phyloP scores from a whole-genome alignment of 176 grass and related monocot genomes.

The Paspalum notatum region DNA sequence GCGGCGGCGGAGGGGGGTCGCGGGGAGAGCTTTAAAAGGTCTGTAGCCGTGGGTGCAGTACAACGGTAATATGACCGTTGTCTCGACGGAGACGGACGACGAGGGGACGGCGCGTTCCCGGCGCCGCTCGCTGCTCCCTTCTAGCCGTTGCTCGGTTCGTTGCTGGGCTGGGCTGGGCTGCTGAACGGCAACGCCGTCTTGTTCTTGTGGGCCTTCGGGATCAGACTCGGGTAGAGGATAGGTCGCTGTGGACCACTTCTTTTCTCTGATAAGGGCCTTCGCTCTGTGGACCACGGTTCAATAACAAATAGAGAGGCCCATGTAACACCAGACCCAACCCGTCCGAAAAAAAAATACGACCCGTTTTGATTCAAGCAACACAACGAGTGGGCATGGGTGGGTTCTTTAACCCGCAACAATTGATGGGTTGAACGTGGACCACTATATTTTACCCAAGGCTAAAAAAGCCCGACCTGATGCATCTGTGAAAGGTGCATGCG shows the following conservation, averaged over 20 bases:
- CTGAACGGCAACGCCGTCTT: background rate
- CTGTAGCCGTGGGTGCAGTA: background rate
- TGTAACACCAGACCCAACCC: no score
- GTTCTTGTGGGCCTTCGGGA: background rate
- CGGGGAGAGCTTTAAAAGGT: constrained; percentile 13
- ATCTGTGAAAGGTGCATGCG: no score
- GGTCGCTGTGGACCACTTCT: no score
- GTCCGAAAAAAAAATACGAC: no score
- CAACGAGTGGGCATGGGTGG: no score
- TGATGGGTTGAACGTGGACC: no score
- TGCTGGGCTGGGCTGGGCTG: background rate
- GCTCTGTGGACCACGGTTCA: background rate
- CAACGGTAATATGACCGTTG: constrained; percentile 66
- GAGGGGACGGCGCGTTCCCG: background rate
- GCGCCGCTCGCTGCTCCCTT: background rate
- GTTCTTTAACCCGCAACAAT: no score
- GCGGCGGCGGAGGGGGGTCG: constrained; percentile 4
- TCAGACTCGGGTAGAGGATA: no score
- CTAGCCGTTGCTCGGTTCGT: constrained; percentile 19
- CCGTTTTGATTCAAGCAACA: no score
- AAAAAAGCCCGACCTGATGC: no score
- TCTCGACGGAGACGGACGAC: background rate
- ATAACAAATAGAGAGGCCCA: background rate
- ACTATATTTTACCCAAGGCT: no score
- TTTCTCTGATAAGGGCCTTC: no score